Evolutionary conservation across 345 rosid species (phyloP), one percentile per base, ranked within the genome.

Genomic region (Turritis glabra): DNA sequence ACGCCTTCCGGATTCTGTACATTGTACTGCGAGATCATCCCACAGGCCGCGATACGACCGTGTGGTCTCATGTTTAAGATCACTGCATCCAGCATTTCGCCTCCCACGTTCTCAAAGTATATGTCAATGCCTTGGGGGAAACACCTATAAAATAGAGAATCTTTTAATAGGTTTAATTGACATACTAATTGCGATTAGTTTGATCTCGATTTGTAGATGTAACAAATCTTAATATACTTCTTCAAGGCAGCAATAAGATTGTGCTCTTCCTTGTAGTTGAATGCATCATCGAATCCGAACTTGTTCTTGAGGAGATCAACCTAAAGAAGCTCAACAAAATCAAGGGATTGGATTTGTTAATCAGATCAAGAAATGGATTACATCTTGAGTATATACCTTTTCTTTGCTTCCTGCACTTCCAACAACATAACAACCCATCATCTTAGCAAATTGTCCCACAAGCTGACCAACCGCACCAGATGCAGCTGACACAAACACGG

Each of bases 201-300:
- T 15, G 12, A 5, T 29, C 6, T 59, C 21, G 3, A 12, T 7
- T 7, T 2, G 12, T n/a, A 23, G 8, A 54, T 15, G 32, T 35
- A 73, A 64, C 21, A 43, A 46, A 18, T 38, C 2, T 21, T 56
- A 3, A 58, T 62, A 67, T 19, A 77, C 92, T 81, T 84, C 67
- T 85, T 82, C 27, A 88, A 35, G 21, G 90, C 72, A 51, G 80
- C 84, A 48, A 64, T 52, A 13, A 84, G 38, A 60, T 88, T 84
- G 5, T 50, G 58, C 54, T 82, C 89, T 51, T 86, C 85, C 64
- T 83, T 86, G 37, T 88, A 86, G 70, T 86, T 86, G 83, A 86
- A 88, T 19, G 92, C 92, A 25, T 83, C 87, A 18, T 88, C 86
- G 62, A 84, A 88, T 13, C 92, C 86, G 25, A 88, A 77, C 69